These are phyloP conservation scores for Xylariaceae sp. DNA, from an alignment of 2,329 filamentous ascomycete species.

Conservation along the genomic window DNA sequence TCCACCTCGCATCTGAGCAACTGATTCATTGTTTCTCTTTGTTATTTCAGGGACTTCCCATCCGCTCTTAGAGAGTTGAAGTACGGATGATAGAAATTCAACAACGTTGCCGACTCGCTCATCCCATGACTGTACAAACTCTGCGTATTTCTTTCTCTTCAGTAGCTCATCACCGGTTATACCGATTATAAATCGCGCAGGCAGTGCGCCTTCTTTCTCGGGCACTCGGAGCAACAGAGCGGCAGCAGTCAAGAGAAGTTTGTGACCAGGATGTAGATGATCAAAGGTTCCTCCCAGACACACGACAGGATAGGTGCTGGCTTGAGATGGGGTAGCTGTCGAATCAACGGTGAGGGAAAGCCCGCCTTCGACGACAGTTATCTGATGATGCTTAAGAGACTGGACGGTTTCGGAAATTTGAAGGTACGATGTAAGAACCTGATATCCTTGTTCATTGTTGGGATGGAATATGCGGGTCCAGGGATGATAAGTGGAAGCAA, in stretches of 20 bases:
- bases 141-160: conserved; percentile 81
- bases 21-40: conserved; percentile 42
- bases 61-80: conserved; percentile 39
- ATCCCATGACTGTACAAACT: conserved; percentile 77
- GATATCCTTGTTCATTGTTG: conserved; percentile 60
- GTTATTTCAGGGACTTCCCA: conserved; percentile 39
- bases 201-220: conserved; percentile 32
- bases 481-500: conserved; percentile 50
- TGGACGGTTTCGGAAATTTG: conserved; percentile 44
- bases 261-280: conserved; percentile 91
- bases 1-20: conserved; percentile 56
- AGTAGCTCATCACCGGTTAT: conserved; percentile 86
- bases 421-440: conserved; percentile 49
- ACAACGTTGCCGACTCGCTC: conserved; percentile 65
- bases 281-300: conserved; percentile 94
- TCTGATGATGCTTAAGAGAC: conserved; percentile 45
- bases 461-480: conserved; percentile 66
- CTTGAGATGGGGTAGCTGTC: conserved; percentile 19
- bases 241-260: conserved; percentile 88
- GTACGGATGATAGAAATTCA: conserved; percentile 67
- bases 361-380: conserved; percentile 50
- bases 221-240: conserved; percentile 63
- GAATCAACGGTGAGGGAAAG: conserved; percentile 40
- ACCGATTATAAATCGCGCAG: conserved; percentile 69
- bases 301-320: conserved; percentile 54